phyloP scores from a whole-genome alignment of 2,329 filamentous ascomycete species.

The Bipolaris gigantea region DNA sequence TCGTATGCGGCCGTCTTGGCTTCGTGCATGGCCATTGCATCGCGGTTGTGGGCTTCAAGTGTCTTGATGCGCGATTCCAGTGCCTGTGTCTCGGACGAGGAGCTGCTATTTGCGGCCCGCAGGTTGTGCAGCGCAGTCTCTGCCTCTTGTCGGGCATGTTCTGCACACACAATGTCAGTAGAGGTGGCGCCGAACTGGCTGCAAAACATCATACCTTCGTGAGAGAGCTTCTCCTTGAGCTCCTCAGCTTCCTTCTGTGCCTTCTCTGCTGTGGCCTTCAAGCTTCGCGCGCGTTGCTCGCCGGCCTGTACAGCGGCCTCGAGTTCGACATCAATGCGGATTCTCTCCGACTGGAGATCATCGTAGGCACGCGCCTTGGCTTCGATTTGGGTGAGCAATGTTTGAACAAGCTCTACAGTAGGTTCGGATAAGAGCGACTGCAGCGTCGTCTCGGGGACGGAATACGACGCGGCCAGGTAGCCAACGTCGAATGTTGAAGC shows the following conservation, averaged over 20 bases:
- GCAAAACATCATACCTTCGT: conserved; percentile 67
- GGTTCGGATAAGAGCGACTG: conserved; percentile 65
- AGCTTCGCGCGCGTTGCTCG: conserved; percentile 78
- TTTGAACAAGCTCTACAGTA: conserved; percentile 75
- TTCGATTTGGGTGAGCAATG: conserved; percentile 73
- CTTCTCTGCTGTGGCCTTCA: conserved; percentile 81
- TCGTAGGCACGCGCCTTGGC: conserved; percentile 82
- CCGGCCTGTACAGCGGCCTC: conserved; percentile 84
- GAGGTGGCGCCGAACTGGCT: not conserved
- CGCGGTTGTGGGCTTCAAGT: conserved; percentile 88
- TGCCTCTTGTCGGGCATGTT: conserved; percentile 72
- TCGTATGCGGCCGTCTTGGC: conserved; percentile 87
- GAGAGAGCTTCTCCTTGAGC: conserved; percentile 75
- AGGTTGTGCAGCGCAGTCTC: conserved; percentile 81
- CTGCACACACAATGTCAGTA: conserved; percentile 51
- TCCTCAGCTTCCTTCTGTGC: conserved; percentile 81
- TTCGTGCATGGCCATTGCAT: conserved; percentile 85
- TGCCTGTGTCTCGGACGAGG: conserved; percentile 72
- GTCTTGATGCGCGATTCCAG: conserved; percentile 82
- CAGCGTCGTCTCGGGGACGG: conserved; percentile 67
- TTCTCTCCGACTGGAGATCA: conserved; percentile 80
- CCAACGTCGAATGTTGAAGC: conserved; percentile 64
- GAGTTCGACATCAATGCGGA: conserved; percentile 87
- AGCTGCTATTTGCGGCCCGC: conserved; percentile 72
- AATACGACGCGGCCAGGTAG: conserved; percentile 73